These are phyloP conservation scores for Ceratobasidium sp. DNA, from an alignment of 1,284 basidiomycete species.

Conservation along the genomic window DNA sequence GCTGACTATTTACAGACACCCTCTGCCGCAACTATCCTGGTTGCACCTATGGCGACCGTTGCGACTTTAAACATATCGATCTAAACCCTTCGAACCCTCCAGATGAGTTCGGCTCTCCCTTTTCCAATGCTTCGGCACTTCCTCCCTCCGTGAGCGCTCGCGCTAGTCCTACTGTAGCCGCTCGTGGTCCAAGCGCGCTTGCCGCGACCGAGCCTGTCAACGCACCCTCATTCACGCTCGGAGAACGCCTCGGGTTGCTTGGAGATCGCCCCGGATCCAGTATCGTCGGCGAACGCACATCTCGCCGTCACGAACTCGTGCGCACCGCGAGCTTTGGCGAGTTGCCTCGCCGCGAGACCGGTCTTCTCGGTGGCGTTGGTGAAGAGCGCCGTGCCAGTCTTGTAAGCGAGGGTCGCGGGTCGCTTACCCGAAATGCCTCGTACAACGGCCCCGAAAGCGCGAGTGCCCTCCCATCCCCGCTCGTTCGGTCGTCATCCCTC, in stretches of 20 bases:
- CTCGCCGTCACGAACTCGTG: constrained; percentile 30
- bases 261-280: constrained; percentile 35
- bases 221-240: constrained; percentile 1
- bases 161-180: constrained; percentile 22
- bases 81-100: constrained; percentile 25
- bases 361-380: too few relatives aligned
- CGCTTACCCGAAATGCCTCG: not conserved
- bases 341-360: constrained; percentile 30
- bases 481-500: constrained; percentile 35
- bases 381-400: too few relatives aligned
- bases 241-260: constrained; percentile 41
- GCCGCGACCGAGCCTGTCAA: constrained; percentile 23
- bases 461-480: constrained; percentile 9
- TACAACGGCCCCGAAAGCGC: constrained; percentile 2
- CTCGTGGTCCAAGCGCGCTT: constrained; percentile 22
- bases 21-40: constrained; percentile 42
- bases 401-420: constrained; percentile 16
- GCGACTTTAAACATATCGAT: constrained; percentile 41
- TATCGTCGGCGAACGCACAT: constrained; percentile 33
- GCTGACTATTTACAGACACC: constrained; percentile 26
- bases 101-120: constrained; percentile 35
- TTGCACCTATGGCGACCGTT: constrained; percentile 43
- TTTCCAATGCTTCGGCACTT: constrained; percentile 36
- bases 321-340: constrained; percentile 43
- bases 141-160: constrained; percentile 39